Base-by-base conservation (phyloP, 768 basidiomycete genomes). In the Trametes maxima region DNA sequence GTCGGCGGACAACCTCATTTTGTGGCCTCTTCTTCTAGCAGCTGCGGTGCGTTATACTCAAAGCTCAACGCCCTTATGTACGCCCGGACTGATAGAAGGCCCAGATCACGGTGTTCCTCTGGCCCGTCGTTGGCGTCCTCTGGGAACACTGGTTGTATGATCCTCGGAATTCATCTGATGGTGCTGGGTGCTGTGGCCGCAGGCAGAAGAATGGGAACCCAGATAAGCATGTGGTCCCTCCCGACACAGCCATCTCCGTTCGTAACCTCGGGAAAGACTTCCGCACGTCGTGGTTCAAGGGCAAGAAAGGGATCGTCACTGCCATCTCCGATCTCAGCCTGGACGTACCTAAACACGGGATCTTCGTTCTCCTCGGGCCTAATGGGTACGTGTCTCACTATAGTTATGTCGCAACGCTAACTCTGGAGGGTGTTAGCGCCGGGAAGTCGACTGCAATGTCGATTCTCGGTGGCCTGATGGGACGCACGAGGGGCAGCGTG, bases 381-480 rank as follows among this genome's bases (percentile, higher is more conserved):
- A 89, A 90, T 62, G 88, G 87, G 85, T 76, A 24, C 35, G 74
- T 68, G n/a, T 7, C 3, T 4, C 45, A 22, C 2, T 5, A 10
- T 59, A 0, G 0, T 1, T 33, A 17, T 33, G 44, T 16, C 33
- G 25, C 39, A 12, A 25, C 44, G 45, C 22, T 12, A 21, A 45
- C 33, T 40, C 48, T 33, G 8, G 43, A 51, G 40, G 36, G 42
- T 43, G 46, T 54, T 60, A 90, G 90, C 8, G 89, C 90, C 11
- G 90, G 90, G 22, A 93, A 92, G 73, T 90, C 88, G 0, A 92
- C 90, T 0, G 74, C 82, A 0, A 76, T 92, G 25, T 87, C 86
- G 2, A 81, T 91, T 51, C 74, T 92, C 13, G 89, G 80, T 3
- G 83, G 86, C 2, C 76, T 93, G 13, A 72, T 84, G 6, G 83